phyloP scores from a whole-genome alignment of 2,329 filamentous ascomycete species.

The Dendryphion nanum region DNA sequence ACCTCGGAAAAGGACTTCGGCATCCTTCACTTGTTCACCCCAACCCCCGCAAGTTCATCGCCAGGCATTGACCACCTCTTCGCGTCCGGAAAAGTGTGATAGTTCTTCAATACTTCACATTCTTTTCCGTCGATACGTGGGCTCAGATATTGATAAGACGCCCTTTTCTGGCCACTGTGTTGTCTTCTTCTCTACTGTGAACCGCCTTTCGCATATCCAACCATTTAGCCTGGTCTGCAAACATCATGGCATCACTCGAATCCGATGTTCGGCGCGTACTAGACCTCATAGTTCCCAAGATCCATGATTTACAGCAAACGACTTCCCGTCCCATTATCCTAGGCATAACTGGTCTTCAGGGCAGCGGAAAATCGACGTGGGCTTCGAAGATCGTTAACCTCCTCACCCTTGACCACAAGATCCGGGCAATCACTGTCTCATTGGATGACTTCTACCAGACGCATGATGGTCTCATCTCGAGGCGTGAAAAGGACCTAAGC shows the following conservation, averaged over 20 bases:
- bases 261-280: conserved; percentile 28
- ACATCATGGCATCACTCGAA: conserved; percentile 25
- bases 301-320: conserved; percentile 17
- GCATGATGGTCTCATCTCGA: conserved; percentile 64
- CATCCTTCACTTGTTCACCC: background rate
- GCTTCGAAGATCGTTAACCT: conserved; percentile 48
- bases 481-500: conserved; percentile 63
- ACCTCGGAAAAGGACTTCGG: too few species aligned
- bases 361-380: conserved; percentile 88
- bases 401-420: too few species aligned
- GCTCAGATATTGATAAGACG: too few species aligned
- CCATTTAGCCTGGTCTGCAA: background rate
- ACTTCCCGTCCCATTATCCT: conserved; percentile 70
- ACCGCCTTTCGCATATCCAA: too few species aligned
- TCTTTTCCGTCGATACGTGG: too few species aligned
- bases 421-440: conserved; percentile 31
- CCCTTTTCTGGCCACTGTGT: too few species aligned
- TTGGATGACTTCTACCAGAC: conserved; percentile 86
- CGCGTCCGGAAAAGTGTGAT: too few species aligned
- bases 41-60: background rate
- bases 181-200: too few species aligned
- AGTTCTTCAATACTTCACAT: too few species aligned
- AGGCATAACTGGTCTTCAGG: conserved; percentile 88
- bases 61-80: too few species aligned
- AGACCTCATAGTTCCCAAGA: conserved; percentile 26